Conservation (phyloP, 768 basidiomycete species). For the Phaeolepiota aurea region DNA sequence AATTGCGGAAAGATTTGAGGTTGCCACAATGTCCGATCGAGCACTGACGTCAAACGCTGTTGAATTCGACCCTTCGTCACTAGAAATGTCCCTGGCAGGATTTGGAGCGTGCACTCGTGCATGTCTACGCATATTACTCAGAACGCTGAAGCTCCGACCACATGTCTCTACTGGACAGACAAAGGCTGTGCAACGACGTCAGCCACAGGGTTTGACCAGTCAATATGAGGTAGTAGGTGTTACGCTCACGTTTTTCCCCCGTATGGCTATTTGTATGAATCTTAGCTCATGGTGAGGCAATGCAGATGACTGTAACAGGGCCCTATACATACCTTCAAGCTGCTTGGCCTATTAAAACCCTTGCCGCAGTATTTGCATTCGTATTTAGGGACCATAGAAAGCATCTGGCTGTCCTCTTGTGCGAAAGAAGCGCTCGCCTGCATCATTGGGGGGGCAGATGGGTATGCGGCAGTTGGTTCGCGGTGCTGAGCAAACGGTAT, state of each 20-base stretch:
- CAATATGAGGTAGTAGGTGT: not conserved
- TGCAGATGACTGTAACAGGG: constrained; percentile 7
- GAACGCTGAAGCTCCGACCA: constrained; percentile 76
- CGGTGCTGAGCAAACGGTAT: constrained; percentile 22
- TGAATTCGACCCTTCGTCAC: constrained; percentile 36
- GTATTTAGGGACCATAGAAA: constrained; percentile 37
- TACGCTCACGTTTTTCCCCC: constrained; percentile 72
- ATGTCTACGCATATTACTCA: constrained; percentile 86
- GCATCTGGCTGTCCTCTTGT: constrained; percentile 7
- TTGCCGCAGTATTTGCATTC: constrained; percentile 76
- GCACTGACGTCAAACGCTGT: no score
- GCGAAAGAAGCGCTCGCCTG: constrained; percentile 7
- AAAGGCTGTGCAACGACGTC: constrained; percentile 43
- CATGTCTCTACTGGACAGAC: constrained; percentile 68
- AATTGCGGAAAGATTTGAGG: no score
- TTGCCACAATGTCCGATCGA: no score
- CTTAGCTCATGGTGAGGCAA: constrained; percentile 24
- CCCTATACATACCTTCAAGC: constrained; percentile 53
- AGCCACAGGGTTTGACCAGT: constrained; percentile 8
- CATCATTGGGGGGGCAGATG: not conserved
- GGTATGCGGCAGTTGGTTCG: constrained; percentile 1
- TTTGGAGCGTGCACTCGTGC: constrained; percentile 55
- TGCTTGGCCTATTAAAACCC: constrained; percentile 76
- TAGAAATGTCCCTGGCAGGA: constrained; percentile 21
- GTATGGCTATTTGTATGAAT: constrained; percentile 83